Evolutionary conservation across 768 basidiomycete species (phyloP).

Genomic region (Nevesoporus exiguus): DNA sequence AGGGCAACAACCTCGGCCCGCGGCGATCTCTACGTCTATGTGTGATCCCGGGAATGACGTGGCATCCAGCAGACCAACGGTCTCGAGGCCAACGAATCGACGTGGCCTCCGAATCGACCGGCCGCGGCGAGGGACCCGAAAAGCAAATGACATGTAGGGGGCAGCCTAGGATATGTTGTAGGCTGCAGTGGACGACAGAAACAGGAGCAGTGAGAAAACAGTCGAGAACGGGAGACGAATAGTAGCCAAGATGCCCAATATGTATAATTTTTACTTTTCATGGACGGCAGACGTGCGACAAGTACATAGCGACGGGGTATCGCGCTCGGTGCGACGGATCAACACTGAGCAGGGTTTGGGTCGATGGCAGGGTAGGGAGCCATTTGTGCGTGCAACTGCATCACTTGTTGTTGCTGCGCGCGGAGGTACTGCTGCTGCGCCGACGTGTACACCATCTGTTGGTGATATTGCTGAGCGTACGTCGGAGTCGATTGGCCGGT

Average conservation of each 20-base stretch:
- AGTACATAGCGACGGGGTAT: no score
- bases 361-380: conserved; percentile 20
- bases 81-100: background rate
- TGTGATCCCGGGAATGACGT: conserved; percentile 9
- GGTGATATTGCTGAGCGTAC: conserved; percentile 34
- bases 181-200: conserved; percentile 20
- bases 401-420: conserved; percentile 31
- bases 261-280: conserved; percentile 37
- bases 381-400: conserved; percentile 30
- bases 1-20: conserved; percentile 2
- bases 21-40: conserved; percentile 20
- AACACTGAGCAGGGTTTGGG: conserved; percentile 10
- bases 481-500: conserved; percentile 30
- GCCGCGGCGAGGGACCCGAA: conserved; percentile 9
- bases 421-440: conserved; percentile 38
- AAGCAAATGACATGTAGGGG: background rate
- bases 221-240: conserved; percentile 9
- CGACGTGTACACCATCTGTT: conserved; percentile 36
- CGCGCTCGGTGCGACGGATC: no score
- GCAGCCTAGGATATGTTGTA: conserved; percentile 35
- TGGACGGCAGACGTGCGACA: no score
- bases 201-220: conserved; percentile 10
- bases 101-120: conserved; percentile 2
- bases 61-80: conserved; percentile 7
- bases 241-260: conserved; percentile 34